Evolutionary conservation across 2,329 filamentous ascomycete species (phyloP).

Genomic region (Magnaporthiopsis poae): DNA sequence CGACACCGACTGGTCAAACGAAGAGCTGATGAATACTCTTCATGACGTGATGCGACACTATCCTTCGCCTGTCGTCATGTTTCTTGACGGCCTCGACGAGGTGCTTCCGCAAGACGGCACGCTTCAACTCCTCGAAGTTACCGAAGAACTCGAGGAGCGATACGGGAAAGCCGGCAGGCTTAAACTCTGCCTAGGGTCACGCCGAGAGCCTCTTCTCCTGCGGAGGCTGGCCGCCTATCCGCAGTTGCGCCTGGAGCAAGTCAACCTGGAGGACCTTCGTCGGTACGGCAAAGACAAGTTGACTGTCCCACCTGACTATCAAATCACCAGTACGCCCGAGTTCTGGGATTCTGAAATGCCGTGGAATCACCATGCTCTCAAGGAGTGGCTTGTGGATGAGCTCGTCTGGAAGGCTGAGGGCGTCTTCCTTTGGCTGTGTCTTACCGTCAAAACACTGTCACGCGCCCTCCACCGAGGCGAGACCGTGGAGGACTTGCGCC

Average conservation of each 20-base stretch:
- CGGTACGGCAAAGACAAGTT: neutral
- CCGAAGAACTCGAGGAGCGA: neutral
- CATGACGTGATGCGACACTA: neutral
- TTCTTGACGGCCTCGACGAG: conserved; percentile 11
- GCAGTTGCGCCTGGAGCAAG: neutral
- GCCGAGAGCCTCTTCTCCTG: neutral
- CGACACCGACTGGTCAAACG: conserved; percentile 13
- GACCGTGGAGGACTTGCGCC: neutral
- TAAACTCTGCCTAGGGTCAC: conserved; percentile 3
- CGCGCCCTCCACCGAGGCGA: neutral
- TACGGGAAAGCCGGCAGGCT: neutral
- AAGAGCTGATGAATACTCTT: conserved; percentile 3
- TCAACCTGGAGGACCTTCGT: neutral
- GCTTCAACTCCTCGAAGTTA: neutral
- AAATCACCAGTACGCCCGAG: no score
- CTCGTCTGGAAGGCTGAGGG: conserved; percentile 2
- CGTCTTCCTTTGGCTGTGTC: conserved; percentile 6
- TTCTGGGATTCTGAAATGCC: no score
- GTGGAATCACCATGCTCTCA: neutral
- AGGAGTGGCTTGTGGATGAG: neutral
- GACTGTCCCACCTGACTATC: neutral
- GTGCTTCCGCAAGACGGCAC: neutral
- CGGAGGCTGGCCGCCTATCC: neutral
- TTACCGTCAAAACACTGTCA: neutral
- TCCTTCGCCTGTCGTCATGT: conserved; percentile 9